Conservation (phyloP, 257 asterid genomes). For the Solanum habrochaites region DNA sequence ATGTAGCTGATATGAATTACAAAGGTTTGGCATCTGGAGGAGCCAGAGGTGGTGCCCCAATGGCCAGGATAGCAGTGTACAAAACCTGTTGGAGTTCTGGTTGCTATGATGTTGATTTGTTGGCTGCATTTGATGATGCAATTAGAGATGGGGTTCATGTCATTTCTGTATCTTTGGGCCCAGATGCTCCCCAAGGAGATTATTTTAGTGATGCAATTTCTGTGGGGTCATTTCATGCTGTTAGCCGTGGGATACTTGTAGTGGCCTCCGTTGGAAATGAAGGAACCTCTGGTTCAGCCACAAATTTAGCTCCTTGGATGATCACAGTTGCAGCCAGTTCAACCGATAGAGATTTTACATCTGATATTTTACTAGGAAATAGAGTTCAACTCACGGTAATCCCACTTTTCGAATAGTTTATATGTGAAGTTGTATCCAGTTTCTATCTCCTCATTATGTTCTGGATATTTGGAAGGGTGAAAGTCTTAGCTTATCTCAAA, state of each 20-base stretch:
- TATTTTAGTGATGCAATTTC: constrained; percentile 83
- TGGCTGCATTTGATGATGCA: constrained; percentile 97
- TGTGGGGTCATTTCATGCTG: constrained; percentile 88
- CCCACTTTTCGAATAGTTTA: background rate
- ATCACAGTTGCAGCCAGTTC: constrained; percentile 87
- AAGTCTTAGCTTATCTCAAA: constrained; percentile 47
- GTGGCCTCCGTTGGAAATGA: constrained; percentile 88
- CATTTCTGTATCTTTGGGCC: constrained; percentile 70
- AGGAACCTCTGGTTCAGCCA: constrained; percentile 56
- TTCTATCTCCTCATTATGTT: background rate
- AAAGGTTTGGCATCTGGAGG: constrained; percentile 78
- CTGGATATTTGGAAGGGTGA: constrained; percentile 49
- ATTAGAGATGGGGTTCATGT: constrained; percentile 77
- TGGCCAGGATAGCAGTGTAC: constrained; percentile 86
- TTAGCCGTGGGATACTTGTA: constrained; percentile 58
- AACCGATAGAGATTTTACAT: constrained; percentile 62
- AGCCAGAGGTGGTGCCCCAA: constrained; percentile 90
- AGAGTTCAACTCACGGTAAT: constrained; percentile 53
- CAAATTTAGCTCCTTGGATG: constrained; percentile 94
- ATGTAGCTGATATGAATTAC: constrained; percentile 55
- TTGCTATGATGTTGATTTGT: constrained; percentile 76
- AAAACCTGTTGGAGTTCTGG: constrained; percentile 83
- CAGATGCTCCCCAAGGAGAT: constrained; percentile 72
- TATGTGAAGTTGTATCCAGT: background rate
- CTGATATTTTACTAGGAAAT: constrained; percentile 68